Base-by-base conservation (phyloP, 2,329 filamentous ascomycete species). In the Colletotrichum orchidophilum region DNA sequence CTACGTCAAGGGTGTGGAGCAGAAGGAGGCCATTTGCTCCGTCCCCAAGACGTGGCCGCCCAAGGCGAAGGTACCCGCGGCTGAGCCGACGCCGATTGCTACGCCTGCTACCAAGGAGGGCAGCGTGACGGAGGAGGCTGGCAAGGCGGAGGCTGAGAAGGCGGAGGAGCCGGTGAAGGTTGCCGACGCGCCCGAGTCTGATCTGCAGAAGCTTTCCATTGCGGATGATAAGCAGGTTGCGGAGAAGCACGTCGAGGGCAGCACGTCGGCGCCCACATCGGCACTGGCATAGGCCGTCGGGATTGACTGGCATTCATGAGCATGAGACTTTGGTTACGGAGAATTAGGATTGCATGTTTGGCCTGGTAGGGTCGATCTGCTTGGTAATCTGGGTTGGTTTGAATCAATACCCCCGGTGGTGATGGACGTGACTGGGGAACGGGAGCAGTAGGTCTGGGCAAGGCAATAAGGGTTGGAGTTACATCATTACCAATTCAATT, bases 21-120 rank as follows among this genome's bases (percentile, higher is more conserved):
- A 87, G 67, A 76, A 78, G 15, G 86, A 87, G 76, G 79, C 80
- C 53, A 81, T 91, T 39, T 88, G 87, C 76, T 87, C 84, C 7
- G 78, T 91, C 11, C 83, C 85, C 26, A 85, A 82, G 77, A 81
- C 79, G 5, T 86, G 80, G 77, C 74, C 77, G 46, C 75, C 78
- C 71, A 66, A 26, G 66, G 50, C 13, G 60, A 70, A 33, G 66
- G 54, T 18, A 31, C 53, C n/a, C 55, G 63, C 12, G 60, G 63
- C 39, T 71, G 70, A 60, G 31, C 70, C 53, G 50, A 27, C 52
- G 59, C 69, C 72, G 35, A 33, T 60, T 15, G 55, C 61, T 5
- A 31, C 60, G 2, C 52, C 11, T 13, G 71, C 70, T 33, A 63
- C 64, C 31, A 68, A 61, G n/a, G 64, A 71, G 13, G 59, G 69